Evolutionary conservation across 164 flowering plant species (phyloP), one percentile per base, ranked within the genome.

Genomic region (Berberis vulgaris): DNA sequence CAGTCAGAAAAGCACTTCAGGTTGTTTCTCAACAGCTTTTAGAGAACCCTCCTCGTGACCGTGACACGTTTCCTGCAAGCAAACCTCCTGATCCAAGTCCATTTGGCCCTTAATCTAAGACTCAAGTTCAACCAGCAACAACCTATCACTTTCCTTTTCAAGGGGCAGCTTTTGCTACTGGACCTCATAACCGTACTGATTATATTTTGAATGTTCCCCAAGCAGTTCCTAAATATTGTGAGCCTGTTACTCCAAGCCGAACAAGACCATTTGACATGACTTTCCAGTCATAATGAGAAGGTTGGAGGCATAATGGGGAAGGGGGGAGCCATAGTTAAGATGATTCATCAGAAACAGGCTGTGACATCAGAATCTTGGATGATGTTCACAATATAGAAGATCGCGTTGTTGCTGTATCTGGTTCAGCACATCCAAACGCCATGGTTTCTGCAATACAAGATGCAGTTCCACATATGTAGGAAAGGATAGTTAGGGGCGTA

Each of bases 251-350:
- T 26, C 26, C 26, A 26, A 26, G 26, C 26, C 26, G 26, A 26
- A 26, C 26, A 74, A 78, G 78, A 69, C 79, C 80, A 65, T 42
- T 66, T 50, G 89, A 89, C 3, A 55, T 94, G 46, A 78, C 78
- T 41, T 91, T 80, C 70, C 80, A 86, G 97, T 66, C 79, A 64
- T 57, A 77, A 73, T 68, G 96, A 87, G 56, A 86, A 80, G 63
- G 86, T 85, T 11, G 97, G 98, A 62, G 81, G 88, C 79, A 64
- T 57, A 77, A 94, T 94, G 70, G 97, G 97, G 45, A 91, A 89
- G 68, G 97, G 95, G 42, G 98, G 98, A 26, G 26, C 26, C 26
- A 26, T 26, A 26, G 26, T 26, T 26, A 26, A 26, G 26, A 26
- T 26, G 26, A 63, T 53, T 76, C 61, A 77, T 91, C 49, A 72